Evolutionary conservation across 768 basidiomycete genomes (phyloP), one percentile per base, ranked within the genome.

Genomic region (Pulveroboletus sp.): DNA sequence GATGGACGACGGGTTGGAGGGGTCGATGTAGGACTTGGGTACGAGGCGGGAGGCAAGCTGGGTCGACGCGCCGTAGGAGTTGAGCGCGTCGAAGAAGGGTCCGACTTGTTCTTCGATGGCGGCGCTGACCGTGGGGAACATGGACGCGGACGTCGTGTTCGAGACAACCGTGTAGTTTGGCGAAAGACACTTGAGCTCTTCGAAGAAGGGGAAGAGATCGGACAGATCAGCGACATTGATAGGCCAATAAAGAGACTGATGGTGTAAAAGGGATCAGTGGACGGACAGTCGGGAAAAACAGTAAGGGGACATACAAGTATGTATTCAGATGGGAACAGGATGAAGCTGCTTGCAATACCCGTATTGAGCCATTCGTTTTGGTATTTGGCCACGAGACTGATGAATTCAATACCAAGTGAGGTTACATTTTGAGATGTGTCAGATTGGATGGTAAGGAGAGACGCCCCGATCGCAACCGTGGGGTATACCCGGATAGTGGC

Each of bases 1-100:
- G 27, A 62, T 57, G 0, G 57, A 62, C 6, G 33, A 6, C 2
- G 43, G 17, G 1, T 48, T 18, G 3, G 55, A 49, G 1, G 62
- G 62, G 17, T 51, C 44, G 3, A 64, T 39, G 30, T 31, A 48
- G 1, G 60, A 46, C 35, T 48, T 36, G 5, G 60, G 60, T 8
- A 63, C 32, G 18, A 63, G 53, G 8, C 57, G 63, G 3, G 63
- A 62, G 0, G 57, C 33, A 1, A 53, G n/a, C 10, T 62, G 51
- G n/a, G 24, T 46, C 27, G 55, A 51, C 39, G 48, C 46, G n/a
- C 57, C 60, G 8, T 62, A 64, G 17, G 5, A 6, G 15, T 15
- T 54, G 28, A 37, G 0, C 1, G 8, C n/a, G 6, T 64, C 61
- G n/a, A 52, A 55, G 31, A 49, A 30, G 4, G 60, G 55, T 0